Base-by-base conservation (phyloP, 352 stramenopile genomes). In the Phytophthora vignae region DNA sequence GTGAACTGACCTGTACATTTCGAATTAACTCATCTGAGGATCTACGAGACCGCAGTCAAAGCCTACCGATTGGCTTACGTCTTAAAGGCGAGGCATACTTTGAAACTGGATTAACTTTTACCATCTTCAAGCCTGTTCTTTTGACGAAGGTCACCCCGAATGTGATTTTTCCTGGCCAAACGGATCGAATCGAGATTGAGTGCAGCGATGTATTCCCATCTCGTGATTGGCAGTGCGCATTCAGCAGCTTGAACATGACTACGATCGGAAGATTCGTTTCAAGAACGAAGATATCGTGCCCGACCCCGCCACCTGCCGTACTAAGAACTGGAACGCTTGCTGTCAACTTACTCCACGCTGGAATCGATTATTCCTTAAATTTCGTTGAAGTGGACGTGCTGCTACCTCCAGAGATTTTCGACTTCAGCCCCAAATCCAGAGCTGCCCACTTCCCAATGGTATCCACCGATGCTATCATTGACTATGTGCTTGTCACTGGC, bases 101-200 rank as follows among this genome's bases (percentile, higher is more conserved):
- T 38, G 64, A 76, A 8, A 84, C 79, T 36, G 74, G 79, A 0
- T 74, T 74, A 11, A 65, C 21, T 12, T 84, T 87, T 22, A 71
- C 71, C 15, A 50, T 79, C 9, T 71, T 81, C 27, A 46, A 71
- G 21, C 58, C 74, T 8, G 53, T 70, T 9, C 3, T 67, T 4
- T 27, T 87, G 14, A 74, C 44, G n/a, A 50, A 33, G 5, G 62
- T 71, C 27, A 44, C 17, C 2, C 79, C 81, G 8, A 7, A 70
- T 19, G 48, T 63, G 0, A 72, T 87, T 22, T 65, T 89, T 31
- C 61, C 69, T 15, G 22, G 40, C 0, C 44, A 61, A 21, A 85
- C 77, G 10, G 49, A 60, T 15, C 36, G 27, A 17, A 58, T 87
- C n/a, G 63, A 64, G 3, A 33, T 87, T 9, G 49, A 63, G 38